These are phyloP conservation scores for Ascosphaera aggregata DNA, from an alignment of 2,329 filamentous ascomycete species.

Conservation along the genomic window DNA sequence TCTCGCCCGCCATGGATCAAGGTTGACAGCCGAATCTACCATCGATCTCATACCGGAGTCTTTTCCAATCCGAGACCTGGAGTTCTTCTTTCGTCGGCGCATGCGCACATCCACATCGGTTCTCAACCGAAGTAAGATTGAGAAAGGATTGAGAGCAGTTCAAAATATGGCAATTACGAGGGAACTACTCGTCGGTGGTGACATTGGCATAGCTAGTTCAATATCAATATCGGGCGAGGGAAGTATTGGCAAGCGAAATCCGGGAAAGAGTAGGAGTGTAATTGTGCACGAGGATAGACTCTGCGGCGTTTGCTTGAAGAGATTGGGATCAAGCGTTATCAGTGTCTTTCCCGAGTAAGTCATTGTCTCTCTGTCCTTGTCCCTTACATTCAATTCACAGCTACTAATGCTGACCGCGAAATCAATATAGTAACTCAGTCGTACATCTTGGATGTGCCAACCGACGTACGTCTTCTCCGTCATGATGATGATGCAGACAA, in stretches of 20 bases:
- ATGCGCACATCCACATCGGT: constrained; percentile 69
- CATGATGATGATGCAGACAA: too few relatives aligned
- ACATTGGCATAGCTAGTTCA: background rate
- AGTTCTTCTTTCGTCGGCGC: constrained; percentile 76
- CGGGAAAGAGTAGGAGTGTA: constrained; percentile 42
- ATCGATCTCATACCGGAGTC: constrained; percentile 63
- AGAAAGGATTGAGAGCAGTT: constrained; percentile 52
- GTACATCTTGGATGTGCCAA: constrained; percentile 62
- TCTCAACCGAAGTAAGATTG: constrained; percentile 57
- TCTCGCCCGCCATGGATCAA: constrained; percentile 77
- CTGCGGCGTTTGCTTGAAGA: constrained; percentile 81
- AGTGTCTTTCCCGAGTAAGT: constrained; percentile 66
- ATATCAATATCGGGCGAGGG: constrained; percentile 15
- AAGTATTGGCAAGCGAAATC: constrained; percentile 23
- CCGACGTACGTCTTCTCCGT: constrained; percentile 13
- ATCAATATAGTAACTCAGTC: constrained; percentile 27
- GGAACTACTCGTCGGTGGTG: constrained; percentile 46
- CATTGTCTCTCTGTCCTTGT: background rate
- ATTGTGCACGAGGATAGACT: constrained; percentile 70
- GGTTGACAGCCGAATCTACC: constrained; percentile 69
- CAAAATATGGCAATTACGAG: constrained; percentile 59
- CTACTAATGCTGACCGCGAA: constrained; percentile 2
- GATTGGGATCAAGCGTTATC: constrained; percentile 75
- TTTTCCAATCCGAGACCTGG: constrained; percentile 55
- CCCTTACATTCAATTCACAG: background rate